Evolutionary conservation across 106 monocot species (phyloP).

Genomic region (Narthecium ossifragum): DNA sequence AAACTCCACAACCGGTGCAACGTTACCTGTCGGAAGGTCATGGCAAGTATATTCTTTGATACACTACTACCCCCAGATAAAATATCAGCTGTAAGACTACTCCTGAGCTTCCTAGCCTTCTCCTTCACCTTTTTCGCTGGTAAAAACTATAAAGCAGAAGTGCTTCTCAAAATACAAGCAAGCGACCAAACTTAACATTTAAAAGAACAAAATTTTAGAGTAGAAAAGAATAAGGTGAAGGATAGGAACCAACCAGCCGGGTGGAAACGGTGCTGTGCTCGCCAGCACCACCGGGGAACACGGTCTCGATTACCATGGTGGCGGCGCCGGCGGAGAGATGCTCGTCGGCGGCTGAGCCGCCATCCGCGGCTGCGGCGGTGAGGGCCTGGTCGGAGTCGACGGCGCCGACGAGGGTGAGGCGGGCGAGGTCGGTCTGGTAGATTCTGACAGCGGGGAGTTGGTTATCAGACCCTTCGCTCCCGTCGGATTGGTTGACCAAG

Average conservation of each 20-base stretch:
- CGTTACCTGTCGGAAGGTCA: slow-evolving; percentile 91
- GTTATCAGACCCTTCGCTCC: background rate
- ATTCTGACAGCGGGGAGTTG: slow-evolving; percentile 51
- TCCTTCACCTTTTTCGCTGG: slow-evolving; percentile 75
- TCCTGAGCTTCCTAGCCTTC: slow-evolving; percentile 53
- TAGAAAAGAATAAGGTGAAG: background rate
- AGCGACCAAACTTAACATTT: background rate
- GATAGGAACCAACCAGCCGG: slow-evolving; percentile 44
- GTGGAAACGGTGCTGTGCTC: slow-evolving; percentile 66
- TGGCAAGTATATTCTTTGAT: slow-evolving; percentile 64
- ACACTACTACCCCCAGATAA: slow-evolving; percentile 13
- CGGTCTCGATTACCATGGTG: slow-evolving; percentile 81
- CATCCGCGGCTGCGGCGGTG: slow-evolving; percentile 84
- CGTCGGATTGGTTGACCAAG: slow-evolving; percentile 3
- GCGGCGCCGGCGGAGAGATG: slow-evolving; percentile 50
- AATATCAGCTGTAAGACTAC: slow-evolving; percentile 30
- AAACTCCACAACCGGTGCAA: slow-evolving; percentile 66
- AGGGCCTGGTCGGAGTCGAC: slow-evolving; percentile 48
- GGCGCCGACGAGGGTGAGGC: slow-evolving; percentile 44
- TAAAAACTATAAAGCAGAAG: slow-evolving; percentile 57
- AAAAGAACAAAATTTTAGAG: background rate
- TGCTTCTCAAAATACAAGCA: too few species aligned
- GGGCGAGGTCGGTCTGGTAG: slow-evolving; percentile 46
- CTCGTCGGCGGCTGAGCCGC: slow-evolving; percentile 66
- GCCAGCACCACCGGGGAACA: slow-evolving; percentile 43